These are phyloP conservation scores for Neobulgaria alba DNA, from an alignment of 2,329 filamentous ascomycete species.

Conservation along the genomic window DNA sequence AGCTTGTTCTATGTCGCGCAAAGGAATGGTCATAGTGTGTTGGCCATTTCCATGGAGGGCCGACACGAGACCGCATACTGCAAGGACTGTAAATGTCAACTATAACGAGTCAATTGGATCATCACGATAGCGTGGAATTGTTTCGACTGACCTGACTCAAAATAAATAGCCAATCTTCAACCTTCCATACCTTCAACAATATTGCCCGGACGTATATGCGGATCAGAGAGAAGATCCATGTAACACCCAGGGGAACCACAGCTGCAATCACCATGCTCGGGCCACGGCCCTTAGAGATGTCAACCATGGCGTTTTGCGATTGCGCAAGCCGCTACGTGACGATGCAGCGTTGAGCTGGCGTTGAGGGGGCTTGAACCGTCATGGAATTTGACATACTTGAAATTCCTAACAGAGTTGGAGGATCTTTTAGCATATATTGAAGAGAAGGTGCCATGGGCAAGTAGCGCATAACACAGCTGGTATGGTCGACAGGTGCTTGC, in stretches of 20 bases:
- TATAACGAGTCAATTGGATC: background rate
- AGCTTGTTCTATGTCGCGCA: background rate
- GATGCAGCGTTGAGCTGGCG: too few species aligned
- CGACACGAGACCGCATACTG: conserved; percentile 4
- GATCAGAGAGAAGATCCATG: conserved; percentile 11
- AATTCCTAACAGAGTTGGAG: too few species aligned
- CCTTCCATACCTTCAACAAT: conserved; percentile 13
- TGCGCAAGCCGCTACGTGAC: too few species aligned
- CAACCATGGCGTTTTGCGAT: too few species aligned
- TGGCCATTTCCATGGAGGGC: conserved; percentile 13
- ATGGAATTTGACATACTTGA: too few species aligned
- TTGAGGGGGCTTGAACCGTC: too few species aligned
- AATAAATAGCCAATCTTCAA: conserved; percentile 18
- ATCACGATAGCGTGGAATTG: too few species aligned
- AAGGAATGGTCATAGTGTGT: background rate
- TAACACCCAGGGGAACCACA: background rate
- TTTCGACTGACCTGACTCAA: conserved; percentile 13
- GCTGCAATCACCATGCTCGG: background rate
- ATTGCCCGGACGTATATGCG: conserved; percentile 13
- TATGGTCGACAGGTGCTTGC: too few species aligned
- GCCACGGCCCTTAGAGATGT: background rate
- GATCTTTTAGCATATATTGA: too few species aligned
- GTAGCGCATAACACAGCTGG: too few species aligned
- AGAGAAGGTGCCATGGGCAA: too few species aligned
- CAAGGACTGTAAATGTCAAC: conserved; percentile 6